Percentiles rank a stretch among this genome's conserved stretches.
These are phyloP conservation scores for Misopates orontium DNA, from an alignment of 257 asterid genomes.

Conservation along the genomic window DNA sequence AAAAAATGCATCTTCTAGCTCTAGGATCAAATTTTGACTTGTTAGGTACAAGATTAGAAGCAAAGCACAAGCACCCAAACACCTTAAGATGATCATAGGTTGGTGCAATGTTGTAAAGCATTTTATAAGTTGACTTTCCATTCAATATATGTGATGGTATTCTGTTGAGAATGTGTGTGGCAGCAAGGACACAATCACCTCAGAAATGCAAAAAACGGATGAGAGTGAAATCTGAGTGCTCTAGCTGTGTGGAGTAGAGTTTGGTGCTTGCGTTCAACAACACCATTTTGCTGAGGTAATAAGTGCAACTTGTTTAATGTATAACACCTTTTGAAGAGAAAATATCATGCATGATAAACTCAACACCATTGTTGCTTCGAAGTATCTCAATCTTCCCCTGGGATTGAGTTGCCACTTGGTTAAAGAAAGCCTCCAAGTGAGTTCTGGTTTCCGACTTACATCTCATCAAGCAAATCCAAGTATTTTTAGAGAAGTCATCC, in stretches of 20 bases:
- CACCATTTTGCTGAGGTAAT: neutral
- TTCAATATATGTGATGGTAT: neutral
- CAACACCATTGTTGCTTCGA: neutral
- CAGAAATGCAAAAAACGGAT: neutral
- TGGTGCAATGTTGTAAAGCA: neutral
- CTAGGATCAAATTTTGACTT: neutral
- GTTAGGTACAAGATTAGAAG: too few relatives aligned
- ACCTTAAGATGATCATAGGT: neutral
- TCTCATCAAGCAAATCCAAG: neutral
- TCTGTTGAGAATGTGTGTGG: neutral
- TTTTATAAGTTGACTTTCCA: neutral
- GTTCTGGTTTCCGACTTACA: neutral
- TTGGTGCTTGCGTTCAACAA: neutral
- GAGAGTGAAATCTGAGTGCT: neutral
- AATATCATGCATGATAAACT: neutral
- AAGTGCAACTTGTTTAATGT: neutral
- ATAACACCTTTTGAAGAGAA: neutral
- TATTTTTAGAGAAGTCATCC: neutral
- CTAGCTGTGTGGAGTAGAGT: neutral
- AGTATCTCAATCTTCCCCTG: neutral
- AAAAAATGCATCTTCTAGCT: neutral
- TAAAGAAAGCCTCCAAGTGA: neutral
- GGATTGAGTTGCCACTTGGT: neutral
- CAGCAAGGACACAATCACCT: neutral
- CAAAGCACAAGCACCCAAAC: too few relatives aligned